Evolutionary conservation across 345 rosid species (phyloP).

Genomic region (Citrus glauca): DNA sequence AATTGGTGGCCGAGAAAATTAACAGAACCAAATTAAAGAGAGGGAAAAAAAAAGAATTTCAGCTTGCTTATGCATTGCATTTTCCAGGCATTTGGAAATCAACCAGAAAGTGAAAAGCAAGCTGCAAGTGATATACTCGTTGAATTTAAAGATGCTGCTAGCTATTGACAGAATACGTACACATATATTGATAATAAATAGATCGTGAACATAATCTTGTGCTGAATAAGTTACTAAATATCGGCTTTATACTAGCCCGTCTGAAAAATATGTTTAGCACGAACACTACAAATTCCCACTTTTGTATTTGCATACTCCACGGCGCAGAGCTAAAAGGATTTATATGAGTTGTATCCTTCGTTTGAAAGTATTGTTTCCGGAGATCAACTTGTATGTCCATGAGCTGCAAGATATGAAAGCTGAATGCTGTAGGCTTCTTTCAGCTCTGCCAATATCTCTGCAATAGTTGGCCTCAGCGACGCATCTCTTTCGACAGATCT

Average conservation of each 20-base stretch:
- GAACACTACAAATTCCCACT: neutral
- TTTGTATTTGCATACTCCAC: neutral
- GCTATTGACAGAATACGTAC: neutral
- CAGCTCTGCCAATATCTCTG: conserved; percentile 56
- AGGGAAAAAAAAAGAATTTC: neutral
- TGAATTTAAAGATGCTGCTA: neutral
- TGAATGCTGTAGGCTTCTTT: conserved; percentile 77
- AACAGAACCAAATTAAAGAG: neutral
- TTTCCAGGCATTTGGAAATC: neutral
- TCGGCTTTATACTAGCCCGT: neutral
- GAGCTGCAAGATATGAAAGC: conserved; percentile 65
- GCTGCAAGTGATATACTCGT: neutral
- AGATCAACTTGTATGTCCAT: conserved; percentile 43
- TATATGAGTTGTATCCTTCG: too few relatives aligned
- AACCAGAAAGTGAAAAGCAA: neutral
- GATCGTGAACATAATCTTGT: neutral
- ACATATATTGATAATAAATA: neutral
- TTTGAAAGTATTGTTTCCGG: neutral
- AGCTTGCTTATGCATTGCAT: neutral
- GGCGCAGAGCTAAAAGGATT: neutral
- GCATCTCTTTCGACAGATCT: conserved; percentile 84
- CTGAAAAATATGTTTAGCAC: neutral
- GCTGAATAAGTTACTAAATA: conserved; percentile 1
- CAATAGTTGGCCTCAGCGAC: conserved; percentile 58
- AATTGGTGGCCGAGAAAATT: neutral